Base-by-base conservation (phyloP, 345 rosid genomes). In the Leavenworthia alabamica region DNA sequence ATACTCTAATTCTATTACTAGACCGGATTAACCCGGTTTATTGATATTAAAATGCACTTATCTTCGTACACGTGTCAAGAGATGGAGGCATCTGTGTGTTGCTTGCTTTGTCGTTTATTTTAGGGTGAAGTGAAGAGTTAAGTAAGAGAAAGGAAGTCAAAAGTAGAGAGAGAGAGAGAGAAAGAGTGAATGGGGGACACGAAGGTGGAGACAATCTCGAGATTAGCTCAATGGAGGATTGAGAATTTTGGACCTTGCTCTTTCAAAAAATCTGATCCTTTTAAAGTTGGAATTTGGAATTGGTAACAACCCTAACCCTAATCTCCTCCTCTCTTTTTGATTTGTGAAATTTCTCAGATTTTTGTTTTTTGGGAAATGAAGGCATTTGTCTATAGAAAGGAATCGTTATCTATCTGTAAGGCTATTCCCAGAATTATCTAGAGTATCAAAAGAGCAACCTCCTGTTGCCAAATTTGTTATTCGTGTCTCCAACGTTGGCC, bases 151-250 rank as follows among this genome's bases (percentile, higher is more conserved):
- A 44, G 40, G 24, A 60, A 68, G 73, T 68, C 67, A 68, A 60
- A 68, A 36, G 10, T 41, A 41, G 27, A 66, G 43, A 65, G 62
- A 64, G 46, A 65, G 54, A 60, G 46, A 44, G 33, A 39, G 46
- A 44, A 28, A 39, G 50, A 45, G 74, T 22, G 44, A 62, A 85
- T 87, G 90, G 85, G 70, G 46, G 98, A 89, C 70, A 79, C 95
- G 35, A 82, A 78, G 75, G 98, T 88, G 47, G 96, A 85, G 71
- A 92, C 95, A 2, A 81, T 88, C 72, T 92, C 96, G 33, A 81
- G 96, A 40, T 77, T 88, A 32, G 98, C 95, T 9, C 98, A 88
- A 69, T 92, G 98, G 98, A 81, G 79, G 74, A 83, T 92, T 77
- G 93, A 86, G 14, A 86, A 74, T 74, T 85, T 83, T 46, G 93